Evolutionary conservation across 2,329 filamentous ascomycete species (phyloP), one percentile per base, ranked within the genome.

Genomic region (Aspergillus ibericus): DNA sequence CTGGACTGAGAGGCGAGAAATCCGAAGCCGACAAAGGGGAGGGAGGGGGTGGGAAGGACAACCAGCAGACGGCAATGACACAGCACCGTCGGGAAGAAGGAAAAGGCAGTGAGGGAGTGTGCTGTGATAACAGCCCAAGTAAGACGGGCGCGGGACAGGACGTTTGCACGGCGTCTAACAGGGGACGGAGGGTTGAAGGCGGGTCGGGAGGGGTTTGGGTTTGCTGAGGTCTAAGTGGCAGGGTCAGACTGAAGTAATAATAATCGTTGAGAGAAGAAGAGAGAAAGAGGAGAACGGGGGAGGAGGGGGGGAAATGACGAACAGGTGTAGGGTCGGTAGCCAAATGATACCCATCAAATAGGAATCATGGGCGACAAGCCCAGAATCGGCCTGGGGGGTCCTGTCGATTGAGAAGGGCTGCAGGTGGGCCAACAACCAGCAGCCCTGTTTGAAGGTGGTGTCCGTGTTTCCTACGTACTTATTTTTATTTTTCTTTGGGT

Each of bases 81-180:
- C 42, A 47, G 22, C 22, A 20, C 44, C 36, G 34, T 36, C 34
- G 16, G 49, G 16, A 18, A 16, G 46, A 35, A 38, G 22, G 38
- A 52, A 50, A 22, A 25, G 55, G 32, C 35, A 48, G 35, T 27
- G 22, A 53, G 16, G 35, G 6, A 27, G 25, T 29, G 27, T 29
- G 27, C 38, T 18, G 16, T 53, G 18, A 40, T 27, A 38, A 27
- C 35, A 40, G 50, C 50, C 32, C 7, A 53, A 56, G 54, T 46
- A 54, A 51, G 56, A 55, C 51, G 51, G 47, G 50, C 56, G 50
- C 56, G 59, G 58, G 52, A 63, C 63, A 65, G 62, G 62, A 67
- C 62, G 70, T 70, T 70, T 69, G 67, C 63, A 67, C 65, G 59
- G 64, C 64, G 65, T 65, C 58, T 62, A 67, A 49, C 56, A 64